A percentile compares a stretch with the other conserved stretches of the same genome.
These are phyloP conservation scores for Pseudofabraea citricarpa DNA, from an alignment of 2,329 filamentous ascomycete genomes.

Conservation along the genomic window DNA sequence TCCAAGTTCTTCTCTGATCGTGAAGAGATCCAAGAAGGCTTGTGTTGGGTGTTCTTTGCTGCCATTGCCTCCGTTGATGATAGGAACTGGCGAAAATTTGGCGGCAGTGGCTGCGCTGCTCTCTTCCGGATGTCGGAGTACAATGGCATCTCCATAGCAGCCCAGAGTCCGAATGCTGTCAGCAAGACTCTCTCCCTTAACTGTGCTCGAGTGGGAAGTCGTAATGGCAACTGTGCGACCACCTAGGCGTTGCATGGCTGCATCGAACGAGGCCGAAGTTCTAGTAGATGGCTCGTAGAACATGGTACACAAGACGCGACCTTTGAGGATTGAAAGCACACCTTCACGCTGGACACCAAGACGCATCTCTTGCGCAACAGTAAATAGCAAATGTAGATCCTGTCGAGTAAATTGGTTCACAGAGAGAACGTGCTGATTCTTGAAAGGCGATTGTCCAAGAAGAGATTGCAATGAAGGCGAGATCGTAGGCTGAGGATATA, in stretches of 20 bases:
- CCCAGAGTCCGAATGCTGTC: conserved; percentile 91
- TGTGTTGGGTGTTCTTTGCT: conserved; percentile 96
- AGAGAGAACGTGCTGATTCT: conserved; percentile 83
- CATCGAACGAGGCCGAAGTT: conserved; percentile 93
- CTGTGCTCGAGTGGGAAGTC: conserved; percentile 79
- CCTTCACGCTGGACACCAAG: conserved; percentile 90
- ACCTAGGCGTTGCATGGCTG: conserved; percentile 96
- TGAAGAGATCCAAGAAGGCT: conserved; percentile 96
- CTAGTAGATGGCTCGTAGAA: conserved; percentile 98
- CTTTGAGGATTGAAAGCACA: conserved; percentile 79
- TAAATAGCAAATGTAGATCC: conserved; percentile 91
- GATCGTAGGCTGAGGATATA: conserved; percentile 45
- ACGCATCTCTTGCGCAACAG: conserved; percentile 96
- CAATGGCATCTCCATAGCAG: conserved; percentile 91
- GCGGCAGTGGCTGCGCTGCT: conserved; percentile 75
- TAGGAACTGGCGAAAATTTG: conserved; percentile 82
- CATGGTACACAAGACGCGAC: conserved; percentile 81
- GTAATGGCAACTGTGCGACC: conserved; percentile 79
- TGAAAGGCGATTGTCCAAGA: conserved; percentile 78
- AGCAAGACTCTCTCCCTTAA: conserved; percentile 91
- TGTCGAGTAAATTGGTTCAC: conserved; percentile 85
- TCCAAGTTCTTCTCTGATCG: conserved; percentile 94
- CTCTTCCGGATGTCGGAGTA: conserved; percentile 89
- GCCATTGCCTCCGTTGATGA: conserved; percentile 97
- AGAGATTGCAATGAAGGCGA: conserved; percentile 65